Base-by-base conservation (phyloP, 2,329 filamentous ascomycete species). In the Diaporthe sp. region DNA sequence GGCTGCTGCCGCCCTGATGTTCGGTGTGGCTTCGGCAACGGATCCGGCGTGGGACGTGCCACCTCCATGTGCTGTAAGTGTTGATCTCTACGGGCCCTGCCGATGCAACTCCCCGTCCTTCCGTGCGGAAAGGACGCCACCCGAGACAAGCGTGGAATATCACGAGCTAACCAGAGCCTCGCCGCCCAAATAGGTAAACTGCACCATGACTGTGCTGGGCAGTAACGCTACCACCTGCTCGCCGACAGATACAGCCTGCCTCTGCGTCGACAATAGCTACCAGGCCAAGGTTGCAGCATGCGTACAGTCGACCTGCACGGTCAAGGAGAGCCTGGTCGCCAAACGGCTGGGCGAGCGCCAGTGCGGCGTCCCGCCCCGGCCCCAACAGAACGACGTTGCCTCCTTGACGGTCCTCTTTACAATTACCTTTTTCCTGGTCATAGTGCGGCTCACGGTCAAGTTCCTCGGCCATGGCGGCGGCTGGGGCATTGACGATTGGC, bases 201-300 rank as follows among this genome's bases (percentile, higher is more conserved):
- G 71, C 42, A 65, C 62, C 34, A 58, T 65, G 46, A 57, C 59
- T 53, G 61, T 62, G 39, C 62, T 77, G 58, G 25, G 73, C 25
- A 75, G 78, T 74, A 51, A 53, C 74, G 59, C 34, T 8, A 61
- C 57, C 61, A 61, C 37, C 25, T 67, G 71, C 31, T 55, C 39
- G 17, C 46, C 59, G 17, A 55, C 62, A 17, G 46, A 73, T 12
- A 67, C 59, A 13, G 53, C 58, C 28, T 73, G 71, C 25, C 59
- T 65, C 42, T 73, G 71, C n/a, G 25, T 19, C 25, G 71, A 73
- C 22, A n/a, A 25, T 9, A 34, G 2, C 12, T 73, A 73, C 37
- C 71, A 73, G 49, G 46, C 37, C 17, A 19, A 9, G n/a, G 34
- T 73, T 10, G 62, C 71, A n/a, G 22, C n/a, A 37, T 73, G 70